A percentile compares a stretch with the other conserved stretches of the same genome.
Evolutionary conservation across 257 asterid species (phyloP).

Genomic region (Phtheirospermum japonicum): DNA sequence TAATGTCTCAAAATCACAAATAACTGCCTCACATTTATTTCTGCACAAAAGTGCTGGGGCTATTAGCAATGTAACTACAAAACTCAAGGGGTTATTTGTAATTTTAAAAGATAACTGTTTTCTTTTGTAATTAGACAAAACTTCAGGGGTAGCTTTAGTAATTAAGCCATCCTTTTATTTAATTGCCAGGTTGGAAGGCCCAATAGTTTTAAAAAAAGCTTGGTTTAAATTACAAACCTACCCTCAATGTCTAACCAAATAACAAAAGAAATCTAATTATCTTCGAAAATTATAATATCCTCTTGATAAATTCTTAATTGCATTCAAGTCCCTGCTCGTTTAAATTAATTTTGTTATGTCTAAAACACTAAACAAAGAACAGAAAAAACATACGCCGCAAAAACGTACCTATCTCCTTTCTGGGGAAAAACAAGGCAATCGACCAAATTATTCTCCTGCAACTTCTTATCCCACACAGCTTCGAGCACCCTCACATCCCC

Average conservation of each 20-base stretch:
- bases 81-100: too few relatives aligned
- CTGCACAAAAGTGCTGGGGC: too few relatives aligned
- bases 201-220: neutral
- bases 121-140: too few relatives aligned
- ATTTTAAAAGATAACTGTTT: too few relatives aligned
- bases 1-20: too few relatives aligned
- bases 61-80: too few relatives aligned
- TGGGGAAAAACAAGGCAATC: slow-evolving; percentile 89
- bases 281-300: neutral
- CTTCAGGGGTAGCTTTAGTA: too few relatives aligned
- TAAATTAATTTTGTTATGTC: too few relatives aligned
- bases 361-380: slow-evolving; percentile 16
- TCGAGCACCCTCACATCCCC: slow-evolving; percentile 93
- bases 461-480: slow-evolving; percentile 61
- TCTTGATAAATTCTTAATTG: neutral
- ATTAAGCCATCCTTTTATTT: neutral
- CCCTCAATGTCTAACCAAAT: neutral
- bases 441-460: slow-evolving; percentile 52
- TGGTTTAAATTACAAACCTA: neutral
- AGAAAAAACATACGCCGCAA: neutral
- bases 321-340: slow-evolving; percentile 12
- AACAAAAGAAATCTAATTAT: neutral
- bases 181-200: neutral
- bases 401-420: slow-evolving; percentile 75
- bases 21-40: too few relatives aligned